Evolutionary conservation across 2,329 filamentous ascomycete genomes (phyloP).

Genomic region (Ceratocystis cubensis): DNA sequence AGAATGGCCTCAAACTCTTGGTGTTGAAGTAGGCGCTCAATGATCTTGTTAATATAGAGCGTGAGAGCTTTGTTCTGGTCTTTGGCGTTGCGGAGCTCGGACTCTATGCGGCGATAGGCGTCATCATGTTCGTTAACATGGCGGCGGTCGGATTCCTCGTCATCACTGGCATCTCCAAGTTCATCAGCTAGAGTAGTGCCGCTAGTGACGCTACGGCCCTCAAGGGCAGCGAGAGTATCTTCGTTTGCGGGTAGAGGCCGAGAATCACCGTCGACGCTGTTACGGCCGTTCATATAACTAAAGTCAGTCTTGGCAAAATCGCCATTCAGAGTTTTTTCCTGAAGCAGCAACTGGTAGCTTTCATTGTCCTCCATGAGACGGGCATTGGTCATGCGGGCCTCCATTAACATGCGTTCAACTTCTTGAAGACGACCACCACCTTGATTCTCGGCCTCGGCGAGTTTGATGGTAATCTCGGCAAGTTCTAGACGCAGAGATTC

Average conservation of each 20-base stretch:
- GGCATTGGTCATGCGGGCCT: slow-evolving; percentile 90
- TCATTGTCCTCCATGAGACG: slow-evolving; percentile 97
- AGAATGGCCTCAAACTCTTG: slow-evolving; percentile 91
- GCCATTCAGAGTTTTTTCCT: slow-evolving; percentile 89
- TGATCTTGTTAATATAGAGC: slow-evolving; percentile 98
- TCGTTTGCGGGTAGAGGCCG: slow-evolving; percentile 34
- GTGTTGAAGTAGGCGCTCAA: slow-evolving; percentile 84
- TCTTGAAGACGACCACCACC: slow-evolving; percentile 78
- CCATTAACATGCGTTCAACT: slow-evolving; percentile 79
- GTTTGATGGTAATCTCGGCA: slow-evolving; percentile 87
- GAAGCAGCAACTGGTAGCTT: slow-evolving; percentile 87
- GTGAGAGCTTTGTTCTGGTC: slow-evolving; percentile 96
- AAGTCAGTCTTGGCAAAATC: slow-evolving; percentile 79
- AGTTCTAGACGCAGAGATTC: slow-evolving; percentile 84
- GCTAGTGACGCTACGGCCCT: slow-evolving; percentile 36
- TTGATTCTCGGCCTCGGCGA: slow-evolving; percentile 86
- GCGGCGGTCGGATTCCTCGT: slow-evolving; percentile 51
- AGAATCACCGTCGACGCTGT: slow-evolving; percentile 28
- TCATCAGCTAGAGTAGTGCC: slow-evolving; percentile 58
- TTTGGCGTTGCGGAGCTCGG: slow-evolving; percentile 65
- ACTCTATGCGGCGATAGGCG: slow-evolving; percentile 55
- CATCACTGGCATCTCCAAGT: slow-evolving; percentile 55
- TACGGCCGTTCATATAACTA: slow-evolving; percentile 39
- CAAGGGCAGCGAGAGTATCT: slow-evolving; percentile 51
- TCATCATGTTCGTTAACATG: slow-evolving; percentile 43